A percentile compares a stretch with the other conserved stretches of the same genome.
These are phyloP conservation scores for Triticum timopheevii DNA, from an alignment of 176 grass and related monocot genomes.

Conservation along the genomic window DNA sequence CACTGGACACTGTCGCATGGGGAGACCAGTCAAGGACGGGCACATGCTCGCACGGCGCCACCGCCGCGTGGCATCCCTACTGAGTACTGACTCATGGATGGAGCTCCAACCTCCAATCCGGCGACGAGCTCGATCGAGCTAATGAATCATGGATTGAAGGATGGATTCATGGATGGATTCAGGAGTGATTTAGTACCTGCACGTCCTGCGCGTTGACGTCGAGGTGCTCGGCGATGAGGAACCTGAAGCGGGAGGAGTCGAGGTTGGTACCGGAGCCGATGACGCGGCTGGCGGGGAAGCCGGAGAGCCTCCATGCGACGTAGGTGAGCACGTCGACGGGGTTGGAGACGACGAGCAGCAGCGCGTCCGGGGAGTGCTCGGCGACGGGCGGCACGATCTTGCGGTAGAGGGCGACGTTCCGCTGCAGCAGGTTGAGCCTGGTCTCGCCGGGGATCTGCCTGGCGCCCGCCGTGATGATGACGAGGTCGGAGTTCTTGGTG, in stretches of 20 bases:
- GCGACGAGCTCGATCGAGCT: background rate
- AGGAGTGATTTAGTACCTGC: background rate
- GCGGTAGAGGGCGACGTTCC: background rate
- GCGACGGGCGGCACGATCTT: background rate
- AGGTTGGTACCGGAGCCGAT: background rate
- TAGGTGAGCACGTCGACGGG: background rate
- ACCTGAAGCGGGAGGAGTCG: background rate
- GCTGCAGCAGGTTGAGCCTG: background rate
- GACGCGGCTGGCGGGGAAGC: background rate
- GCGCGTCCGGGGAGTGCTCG: background rate
- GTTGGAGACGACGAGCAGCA: background rate
- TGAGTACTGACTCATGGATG: background rate
- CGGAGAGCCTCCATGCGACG: background rate
- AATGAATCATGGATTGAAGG: background rate
- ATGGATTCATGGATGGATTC: background rate
- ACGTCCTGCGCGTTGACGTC: background rate
- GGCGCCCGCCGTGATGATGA: background rate
- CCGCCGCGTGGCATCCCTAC: background rate
- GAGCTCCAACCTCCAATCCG: background rate
- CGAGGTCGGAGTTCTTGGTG: slow-evolving; percentile 56
- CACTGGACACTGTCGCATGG: too few species aligned
- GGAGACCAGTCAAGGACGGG: background rate
- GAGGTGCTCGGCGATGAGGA: background rate
- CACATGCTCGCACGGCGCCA: background rate
- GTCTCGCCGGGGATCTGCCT: background rate